Base-by-base conservation (phyloP, 768 basidiomycete species). In the Collybia sordida region DNA sequence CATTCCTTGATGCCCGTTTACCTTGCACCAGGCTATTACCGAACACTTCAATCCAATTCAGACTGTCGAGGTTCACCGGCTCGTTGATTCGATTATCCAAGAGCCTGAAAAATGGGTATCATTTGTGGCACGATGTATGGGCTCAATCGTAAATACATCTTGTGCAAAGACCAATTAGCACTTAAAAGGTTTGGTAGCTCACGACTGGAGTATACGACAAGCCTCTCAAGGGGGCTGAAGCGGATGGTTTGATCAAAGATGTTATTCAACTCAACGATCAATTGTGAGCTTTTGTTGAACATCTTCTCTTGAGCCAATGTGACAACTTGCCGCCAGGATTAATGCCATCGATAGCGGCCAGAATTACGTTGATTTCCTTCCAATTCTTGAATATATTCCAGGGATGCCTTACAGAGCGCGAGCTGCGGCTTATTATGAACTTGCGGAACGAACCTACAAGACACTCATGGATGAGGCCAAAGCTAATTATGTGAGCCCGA, bases 11-110 rank as follows among this genome's bases (percentile, higher is more conserved):
- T n/a, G n/a, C n/a, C n/a, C n/a, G n/a, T n/a, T n/a, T n/a, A n/a
- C n/a, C n/a, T n/a, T n/a, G n/a, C n/a, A n/a, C n/a, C 21, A 78
- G 79, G 23, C 66, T 82, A 65, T 72, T 81, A 27, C 70, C n/a
- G 71, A 73, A 15, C 54, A 45, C 14, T 45, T 45, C 28, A 45
- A 45, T 34, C 44, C 44, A 31, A 28, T 45, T n/a, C 44, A 45
- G 17, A 45, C 44, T 15, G n/a, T 31, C 18, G 44, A 45, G n/a
- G 23, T 45, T 8, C 44, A 45, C 28, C 44, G 44, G 22, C 15
- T 45, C 3, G 44, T 45, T 2, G 34, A 15, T 11, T 45, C 44
- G n/a, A 45, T 45, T 6, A 31, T 45, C 8, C 44, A 45, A 17
- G n/a, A 31, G 34, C 28, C 44, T 1, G 25, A 19, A 4, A 11